Evolutionary conservation across 1,139 yeast genomes (phyloP), one percentile per base, ranked within the genome.

Genomic region (Meyerozyma smithsonii): DNA sequence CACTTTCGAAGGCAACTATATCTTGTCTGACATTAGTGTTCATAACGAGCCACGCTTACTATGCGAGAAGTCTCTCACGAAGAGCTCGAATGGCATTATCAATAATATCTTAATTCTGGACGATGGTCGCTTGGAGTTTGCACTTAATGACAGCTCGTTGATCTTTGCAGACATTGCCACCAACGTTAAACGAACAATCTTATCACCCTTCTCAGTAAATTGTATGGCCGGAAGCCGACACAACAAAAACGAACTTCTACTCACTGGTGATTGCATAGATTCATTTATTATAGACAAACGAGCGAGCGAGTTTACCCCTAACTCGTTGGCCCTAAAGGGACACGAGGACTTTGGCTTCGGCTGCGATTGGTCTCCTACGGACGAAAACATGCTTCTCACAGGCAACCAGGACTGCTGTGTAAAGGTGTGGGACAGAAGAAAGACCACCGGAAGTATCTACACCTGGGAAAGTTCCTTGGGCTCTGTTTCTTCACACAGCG

Each of bases 321-420:
- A 26, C 15, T 12, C 15, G 6, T 5, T 26, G 8, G 15, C 30
- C 11, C 30, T 26, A 4, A 42, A 42, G 16, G 82, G 81, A 3
- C 85, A 79, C 52, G 55, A 58, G 36, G 85, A 79, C 51, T 78
- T 56, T 51, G 76, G 81, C 4, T 80, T 79, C 49, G 68, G 81
- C 36, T 79, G 84, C 52, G 84, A 79, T 45, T 80, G 85, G 85
- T 63, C 69, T 5, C 61, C 64, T 2, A 42, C 46, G 3, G 61
- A 71, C 45, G 76, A 71, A 20, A 58, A 72, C 37, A 48, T 64
- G 4, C 46, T 79, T 14, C 69, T 77, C 8, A 72, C 83, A 0
- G 85, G 85, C 3, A 77, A 74, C 49, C 85, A 80, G 54, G 86
- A 80, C 53, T 73, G 81, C 3, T 70, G 81, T 8, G 72, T 79